Conservation (phyloP, 148 eudicot species). For the Diospyros kaki region DNA sequence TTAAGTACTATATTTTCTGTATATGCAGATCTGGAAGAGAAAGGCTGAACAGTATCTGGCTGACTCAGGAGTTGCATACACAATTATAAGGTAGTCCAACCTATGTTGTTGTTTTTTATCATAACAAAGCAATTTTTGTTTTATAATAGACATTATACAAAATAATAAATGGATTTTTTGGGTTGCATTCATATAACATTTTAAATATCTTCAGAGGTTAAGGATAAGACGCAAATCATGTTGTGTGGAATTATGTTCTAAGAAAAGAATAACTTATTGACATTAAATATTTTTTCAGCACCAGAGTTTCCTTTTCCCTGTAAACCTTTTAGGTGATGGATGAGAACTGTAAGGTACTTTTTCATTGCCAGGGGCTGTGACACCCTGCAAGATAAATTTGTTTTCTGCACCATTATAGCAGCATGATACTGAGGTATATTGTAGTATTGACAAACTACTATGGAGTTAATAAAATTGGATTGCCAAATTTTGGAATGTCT, state of each 20-base stretch:
- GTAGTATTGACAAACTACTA: neutral
- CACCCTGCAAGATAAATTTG: neutral
- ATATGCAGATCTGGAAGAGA: slow-evolving; percentile 62
- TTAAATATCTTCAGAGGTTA: neutral
- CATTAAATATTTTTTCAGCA: too few species aligned
- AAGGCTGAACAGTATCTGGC: slow-evolving; percentile 80
- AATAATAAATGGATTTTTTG: neutral
- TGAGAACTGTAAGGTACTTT: neutral
- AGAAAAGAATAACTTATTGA: too few species aligned
- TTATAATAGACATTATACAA: neutral
- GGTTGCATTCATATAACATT: neutral
- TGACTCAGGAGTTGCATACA: slow-evolving; percentile 78
- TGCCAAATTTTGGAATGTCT: neutral
- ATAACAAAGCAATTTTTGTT: neutral
- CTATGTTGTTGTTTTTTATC: neutral
- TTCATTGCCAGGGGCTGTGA: neutral
- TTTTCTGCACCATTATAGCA: neutral
- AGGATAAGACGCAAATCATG: too few species aligned
- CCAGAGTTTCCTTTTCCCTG: too few species aligned
- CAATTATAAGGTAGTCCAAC: slow-evolving; percentile 50
- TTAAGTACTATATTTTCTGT: neutral
- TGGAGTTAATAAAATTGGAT: neutral
- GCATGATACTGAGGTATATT: neutral
- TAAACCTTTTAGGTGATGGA: neutral
- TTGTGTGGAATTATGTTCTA: too few species aligned